These are phyloP conservation scores for Nigrospora oryzae DNA, from an alignment of 2,329 filamentous ascomycete species.

Conservation along the genomic window DNA sequence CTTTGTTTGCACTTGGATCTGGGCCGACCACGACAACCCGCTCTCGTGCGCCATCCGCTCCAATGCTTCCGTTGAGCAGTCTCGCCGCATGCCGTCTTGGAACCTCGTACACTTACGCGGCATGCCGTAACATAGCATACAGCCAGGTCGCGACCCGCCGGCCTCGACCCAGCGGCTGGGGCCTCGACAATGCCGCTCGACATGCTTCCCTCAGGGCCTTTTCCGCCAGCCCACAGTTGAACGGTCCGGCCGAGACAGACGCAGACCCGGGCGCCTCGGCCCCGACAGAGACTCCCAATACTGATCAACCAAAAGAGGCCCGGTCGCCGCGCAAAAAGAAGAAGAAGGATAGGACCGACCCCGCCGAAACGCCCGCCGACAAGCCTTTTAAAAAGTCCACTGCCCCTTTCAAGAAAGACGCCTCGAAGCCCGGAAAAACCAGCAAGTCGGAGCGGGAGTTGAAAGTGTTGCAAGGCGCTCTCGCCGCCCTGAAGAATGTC, in stretches of 20 bases:
- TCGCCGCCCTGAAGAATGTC: slow-evolving; percentile 27
- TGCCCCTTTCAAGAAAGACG: slow-evolving; percentile 11
- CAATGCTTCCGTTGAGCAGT: slow-evolving; percentile 25
- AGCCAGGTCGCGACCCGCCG: background rate
- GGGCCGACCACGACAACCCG: no score
- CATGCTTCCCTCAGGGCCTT: no score
- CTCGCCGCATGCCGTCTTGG: slow-evolving; percentile 16
- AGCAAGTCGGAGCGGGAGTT: slow-evolving; percentile 14
- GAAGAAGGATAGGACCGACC: slow-evolving; percentile 7
- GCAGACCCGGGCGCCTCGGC: background rate
- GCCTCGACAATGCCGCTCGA: background rate
- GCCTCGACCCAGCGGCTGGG: background rate
- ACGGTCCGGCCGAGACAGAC: background rate
- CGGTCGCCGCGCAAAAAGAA: slow-evolving; percentile 9
- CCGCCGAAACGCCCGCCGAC: slow-evolving; percentile 3
- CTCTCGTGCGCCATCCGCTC: slow-evolving; percentile 6
- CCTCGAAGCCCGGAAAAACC: background rate
- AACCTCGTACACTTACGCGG: slow-evolving; percentile 17
- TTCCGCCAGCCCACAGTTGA: no score
- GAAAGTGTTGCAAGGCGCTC: slow-evolving; percentile 24
- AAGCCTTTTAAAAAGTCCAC: slow-evolving; percentile 1
- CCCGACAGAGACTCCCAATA: background rate
- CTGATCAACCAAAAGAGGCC: background rate
- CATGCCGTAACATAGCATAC: slow-evolving; percentile 12
- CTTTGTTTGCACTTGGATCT: no score